phyloP scores from a whole-genome alignment of 2,329 filamentous ascomycete species.

The Xylariaceae sp. region DNA sequence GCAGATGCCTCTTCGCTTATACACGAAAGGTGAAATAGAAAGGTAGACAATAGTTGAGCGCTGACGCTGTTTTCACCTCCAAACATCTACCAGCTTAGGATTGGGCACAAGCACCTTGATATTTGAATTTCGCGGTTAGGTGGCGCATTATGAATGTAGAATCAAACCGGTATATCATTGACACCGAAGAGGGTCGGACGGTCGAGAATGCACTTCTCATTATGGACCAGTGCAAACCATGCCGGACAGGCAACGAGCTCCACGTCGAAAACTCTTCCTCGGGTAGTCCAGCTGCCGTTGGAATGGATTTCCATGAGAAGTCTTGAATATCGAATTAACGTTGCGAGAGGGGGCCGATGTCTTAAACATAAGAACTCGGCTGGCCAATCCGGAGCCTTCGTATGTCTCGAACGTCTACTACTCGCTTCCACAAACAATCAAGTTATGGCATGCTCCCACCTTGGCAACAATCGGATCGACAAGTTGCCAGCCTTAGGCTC shows the following conservation, averaged over 20 bases:
- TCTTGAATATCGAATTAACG: slow-evolving; percentile 14
- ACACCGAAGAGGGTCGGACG: background rate
- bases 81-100: no score
- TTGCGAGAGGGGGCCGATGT: slow-evolving; percentile 7
- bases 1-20: no score
- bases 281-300: slow-evolving; percentile 3
- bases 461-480: slow-evolving; percentile 7
- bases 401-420: slow-evolving; percentile 5
- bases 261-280: background rate
- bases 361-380: slow-evolving; percentile 12
- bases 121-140: slow-evolving; percentile 4
- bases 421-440: slow-evolving; percentile 20
- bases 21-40: no score
- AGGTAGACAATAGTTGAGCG: no score
- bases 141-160: no score
- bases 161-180: no score
- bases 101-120: no score
- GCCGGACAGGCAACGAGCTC: no score
- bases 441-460: slow-evolving; percentile 15
- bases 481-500: background rate
- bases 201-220: slow-evolving; percentile 15
- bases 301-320: slow-evolving; percentile 18
- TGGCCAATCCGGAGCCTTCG: slow-evolving; percentile 6
- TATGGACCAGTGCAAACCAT: background rate
- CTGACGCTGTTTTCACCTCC: no score